Base-by-base conservation (phyloP, 345 rosid genomes). In the Eucalyptus pauciflora region DNA sequence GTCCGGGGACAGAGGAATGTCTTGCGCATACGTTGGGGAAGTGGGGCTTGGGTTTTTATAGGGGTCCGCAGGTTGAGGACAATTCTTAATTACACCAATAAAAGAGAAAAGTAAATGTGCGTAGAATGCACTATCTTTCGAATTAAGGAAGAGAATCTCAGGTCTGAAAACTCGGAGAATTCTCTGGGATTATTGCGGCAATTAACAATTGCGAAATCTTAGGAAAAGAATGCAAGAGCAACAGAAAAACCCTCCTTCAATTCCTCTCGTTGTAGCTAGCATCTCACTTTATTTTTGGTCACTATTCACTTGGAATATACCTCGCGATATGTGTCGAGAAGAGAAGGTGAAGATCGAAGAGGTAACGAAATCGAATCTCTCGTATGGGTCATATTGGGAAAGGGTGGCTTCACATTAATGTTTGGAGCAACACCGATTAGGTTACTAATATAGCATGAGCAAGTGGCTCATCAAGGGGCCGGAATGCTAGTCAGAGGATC, bases 51-150 rank as follows among this genome's bases (percentile, higher is more conserved):
- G 88, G 52, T 60, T 88, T 92, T 87, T 94, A 93, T 94, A 94
- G 90, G 88, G 88, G 51, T 91, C 92, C 95, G 46, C 51, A 45
- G 89, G 62, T 49, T 29, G 64, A 69, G 91, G 93, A 92, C 91
- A 88, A 93, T 76, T 76, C 83, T 3, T 10, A 76, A 37, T 33
- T 33, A 2, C 6, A 27, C 0, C 13, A 27, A 27, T 27, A 27
- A 33, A 31, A 31, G 5, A 17, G 22, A 5, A 18, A 71, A 71
- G 12, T 9, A 10, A 76, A 20, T 64, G 18, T n/a, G 76, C n/a
- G 15, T 13, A 27, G 69, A 0, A 52, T 17, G 56, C 56, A 1
- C 4, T 13, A 62, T 62, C 69, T 62, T 62, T 2, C 7, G n/a
- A 64, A 64, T n/a, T 64, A 27, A 29, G 71, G 71, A 64, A n/a